Conservation (phyloP, 768 basidiomycete species). For the Tylopilus felleus region DNA sequence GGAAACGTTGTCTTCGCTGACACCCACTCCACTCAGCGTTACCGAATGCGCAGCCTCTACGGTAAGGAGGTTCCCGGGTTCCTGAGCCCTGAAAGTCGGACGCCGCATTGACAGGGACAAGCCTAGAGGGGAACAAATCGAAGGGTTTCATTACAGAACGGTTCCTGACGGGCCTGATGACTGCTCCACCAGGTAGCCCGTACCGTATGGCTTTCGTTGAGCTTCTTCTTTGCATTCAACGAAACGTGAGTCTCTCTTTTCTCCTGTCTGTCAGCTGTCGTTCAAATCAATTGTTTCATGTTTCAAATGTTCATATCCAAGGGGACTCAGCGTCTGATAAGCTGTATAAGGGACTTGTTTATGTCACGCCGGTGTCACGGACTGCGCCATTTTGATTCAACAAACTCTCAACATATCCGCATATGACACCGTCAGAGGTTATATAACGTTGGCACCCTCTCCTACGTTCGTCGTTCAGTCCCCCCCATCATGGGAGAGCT, state of each 20-base stretch:
- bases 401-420: neutral
- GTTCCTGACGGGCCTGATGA: neutral
- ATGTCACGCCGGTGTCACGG: neutral
- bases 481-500: conserved; percentile 36
- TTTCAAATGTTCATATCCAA: neutral
- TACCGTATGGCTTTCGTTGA: neutral
- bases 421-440: neutral
- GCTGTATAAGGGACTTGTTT: neutral
- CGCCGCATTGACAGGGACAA: no score
- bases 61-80: neutral
- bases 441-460: neutral
- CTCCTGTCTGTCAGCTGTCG: neutral
- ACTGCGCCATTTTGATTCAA: neutral
- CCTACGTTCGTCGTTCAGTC: neutral
- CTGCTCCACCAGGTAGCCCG: neutral
- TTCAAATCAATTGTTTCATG: neutral
- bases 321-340: neutral
- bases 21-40: neutral
- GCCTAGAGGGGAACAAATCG: no score
- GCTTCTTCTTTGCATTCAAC: no score
- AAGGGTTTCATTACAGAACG: neutral
- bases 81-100: neutral
- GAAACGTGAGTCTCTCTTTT: no score
- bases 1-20: no score
- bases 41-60: neutral